Base-by-base conservation (phyloP, 371 early-diverging fungal genomes). In the Phascolomyces articulosus region DNA sequence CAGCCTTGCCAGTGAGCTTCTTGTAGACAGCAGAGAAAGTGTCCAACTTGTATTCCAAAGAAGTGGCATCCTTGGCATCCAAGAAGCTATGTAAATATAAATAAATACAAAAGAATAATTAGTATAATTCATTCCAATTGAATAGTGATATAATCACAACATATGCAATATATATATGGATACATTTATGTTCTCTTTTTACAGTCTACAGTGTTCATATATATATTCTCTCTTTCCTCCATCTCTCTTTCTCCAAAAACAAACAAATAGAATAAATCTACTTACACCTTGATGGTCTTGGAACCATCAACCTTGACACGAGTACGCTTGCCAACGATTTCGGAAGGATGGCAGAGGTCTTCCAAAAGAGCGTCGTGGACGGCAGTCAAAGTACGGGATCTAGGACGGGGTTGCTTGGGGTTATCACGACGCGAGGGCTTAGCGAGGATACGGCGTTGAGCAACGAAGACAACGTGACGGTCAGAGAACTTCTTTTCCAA, bases 401-500 rank as follows among this genome's bases (percentile, higher is more conserved):
- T 90, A 69, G 98, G 98, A 74, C 98, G 93, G 70, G 86, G 80
- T 84, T 97, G 97, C 85, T 90, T 92, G 72, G 87, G 88, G 77
- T 94, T 92, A 70, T 90, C 85, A 68, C 87, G 87, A 78, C 94
- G 94, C 72, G 89, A 86, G 64, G 96, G 97, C 88, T 93, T 94
- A 75, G 90, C 84, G 79, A 97, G 83, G 83, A 98, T 96, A 77
- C 96, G 95, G 75, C 98, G 95, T 58, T 74, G 74, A 68, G 97
- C 98, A 80, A 97, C 85, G 67, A 98, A 88, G 73, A 98, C 88
- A 66, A 98, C 93, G 84, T 98, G 97, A 71, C 96, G 93, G 85
- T 98, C 98, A 71, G 95, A 93, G 93, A 98, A 96, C 94, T 98
- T 98, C 96, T 98, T 98, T 89, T 98, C 98, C 68, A 98, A 89